Evolutionary conservation across 1,139 yeast genomes (phyloP), one percentile per base, ranked within the genome.

Genomic region (Taphrina pruni): DNA sequence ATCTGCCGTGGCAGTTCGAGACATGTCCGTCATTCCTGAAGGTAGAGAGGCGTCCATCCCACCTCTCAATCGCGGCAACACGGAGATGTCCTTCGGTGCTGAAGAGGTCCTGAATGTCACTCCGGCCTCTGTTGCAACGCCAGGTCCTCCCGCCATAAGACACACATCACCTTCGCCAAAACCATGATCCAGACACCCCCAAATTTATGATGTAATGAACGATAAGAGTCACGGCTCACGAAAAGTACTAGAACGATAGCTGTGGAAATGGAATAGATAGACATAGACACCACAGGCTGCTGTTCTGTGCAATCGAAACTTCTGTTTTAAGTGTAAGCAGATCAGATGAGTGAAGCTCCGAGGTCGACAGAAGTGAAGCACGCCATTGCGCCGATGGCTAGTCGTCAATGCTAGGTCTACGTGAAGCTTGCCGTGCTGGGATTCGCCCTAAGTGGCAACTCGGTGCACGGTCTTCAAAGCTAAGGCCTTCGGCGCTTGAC

Each of bases 1-100:
- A 6, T 8, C 38, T 6, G 41, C 38, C 14, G 35, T 4, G 39
- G 52, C 39, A 26, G 41, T 20, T 1, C 51, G 54, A 58, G 62
- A 58, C 26, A 58, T 58, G 62, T 46, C 51, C 11, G 62, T 58
- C 11, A 58, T 58, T 1, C 62, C 51, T 45, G 62, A 58, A 17
- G 62, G 17, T 2, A 11, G 41, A 26, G 62, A 58, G 41, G 26
- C 41, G 6, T 43, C 62, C 6, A 9, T 39, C 32, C 14, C 46
- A 14, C 54, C 39, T 7, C 21, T 58, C 26, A 26, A 54, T 6
- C 62, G 62, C 2, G 62, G 54, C 35, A 26, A 32, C 45, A 58
- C 62, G 1, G 62, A 20, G 11, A 43, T 45, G 51, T 58, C 62
- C 20, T 58, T 58, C 26, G 54, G 54, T 17, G 41, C 43, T 14